Evolutionary conservation across 306 rosid species (phyloP).

Genomic region (Castanopsis chinensis): DNA sequence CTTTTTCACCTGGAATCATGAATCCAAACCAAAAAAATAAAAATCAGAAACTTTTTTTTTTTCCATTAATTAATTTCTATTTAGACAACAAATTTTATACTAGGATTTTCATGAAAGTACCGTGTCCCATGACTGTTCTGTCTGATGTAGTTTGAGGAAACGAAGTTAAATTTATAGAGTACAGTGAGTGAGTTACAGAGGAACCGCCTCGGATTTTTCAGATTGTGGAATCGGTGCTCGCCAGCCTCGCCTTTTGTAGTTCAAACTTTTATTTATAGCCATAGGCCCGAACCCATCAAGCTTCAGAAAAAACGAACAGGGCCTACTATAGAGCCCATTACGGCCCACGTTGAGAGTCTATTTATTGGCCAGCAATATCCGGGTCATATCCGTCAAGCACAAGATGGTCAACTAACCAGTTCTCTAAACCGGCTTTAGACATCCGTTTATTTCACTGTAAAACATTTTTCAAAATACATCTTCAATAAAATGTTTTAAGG

Average conservation of each 20-base stretch:
- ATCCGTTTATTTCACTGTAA: too few relatives aligned
- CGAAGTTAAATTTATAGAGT: too few relatives aligned
- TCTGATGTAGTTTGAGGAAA: too few relatives aligned
- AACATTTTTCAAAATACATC: too few relatives aligned
- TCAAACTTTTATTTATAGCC: too few relatives aligned
- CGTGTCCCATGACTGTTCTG: slow-evolving; percentile 33
- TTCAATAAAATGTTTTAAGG: too few relatives aligned
- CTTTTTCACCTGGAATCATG: slow-evolving; percentile 57
- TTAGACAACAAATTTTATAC: too few relatives aligned
- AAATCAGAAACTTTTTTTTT: not conserved
- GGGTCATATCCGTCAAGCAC: not conserved
- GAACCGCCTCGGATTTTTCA: too few relatives aligned
- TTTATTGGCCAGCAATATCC: not conserved
- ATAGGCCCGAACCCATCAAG: not conserved
- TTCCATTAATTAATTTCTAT: not conserved
- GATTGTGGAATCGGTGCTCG: too few relatives aligned
- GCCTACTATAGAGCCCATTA: not conserved
- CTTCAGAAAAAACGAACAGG: not conserved
- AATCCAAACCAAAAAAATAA: not conserved
- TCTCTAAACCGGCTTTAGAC: slow-evolving; percentile 9
- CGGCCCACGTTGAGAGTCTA: not conserved
- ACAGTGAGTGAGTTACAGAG: too few relatives aligned
- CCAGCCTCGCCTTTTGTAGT: too few relatives aligned
- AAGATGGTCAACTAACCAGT: not conserved
- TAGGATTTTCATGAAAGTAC: slow-evolving; percentile 7